Conservation (phyloP, 2,329 filamentous ascomycete species). For the Colletotrichum incanum region DNA sequence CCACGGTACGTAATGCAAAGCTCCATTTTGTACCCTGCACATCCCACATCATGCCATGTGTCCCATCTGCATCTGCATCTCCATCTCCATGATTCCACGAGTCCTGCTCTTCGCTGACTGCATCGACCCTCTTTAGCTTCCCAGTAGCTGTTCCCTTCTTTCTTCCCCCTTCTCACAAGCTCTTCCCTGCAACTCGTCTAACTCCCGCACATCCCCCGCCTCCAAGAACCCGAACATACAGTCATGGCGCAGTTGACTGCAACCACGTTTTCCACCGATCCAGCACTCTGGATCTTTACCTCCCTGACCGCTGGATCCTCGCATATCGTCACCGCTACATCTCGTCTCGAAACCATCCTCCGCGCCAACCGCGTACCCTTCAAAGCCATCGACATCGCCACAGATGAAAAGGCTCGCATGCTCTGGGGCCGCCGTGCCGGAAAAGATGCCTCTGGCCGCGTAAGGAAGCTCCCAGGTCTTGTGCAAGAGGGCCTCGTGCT, state of each 20-base stretch:
- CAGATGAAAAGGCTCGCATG: slow-evolving; percentile 89
- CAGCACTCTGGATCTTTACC: slow-evolving; percentile 93
- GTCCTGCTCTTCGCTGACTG: slow-evolving; percentile 23
- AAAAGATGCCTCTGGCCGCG: slow-evolving; percentile 74
- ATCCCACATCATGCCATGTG: slow-evolving; percentile 13
- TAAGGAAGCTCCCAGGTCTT: slow-evolving; percentile 87
- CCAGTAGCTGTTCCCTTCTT: slow-evolving; percentile 26
- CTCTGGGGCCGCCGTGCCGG: slow-evolving; percentile 89
- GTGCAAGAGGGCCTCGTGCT: slow-evolving; percentile 90
- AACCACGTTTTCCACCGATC: slow-evolving; percentile 71
- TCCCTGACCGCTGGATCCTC: slow-evolving; percentile 96
- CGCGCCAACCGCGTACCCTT: slow-evolving; percentile 96
- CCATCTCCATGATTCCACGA: slow-evolving; percentile 1
- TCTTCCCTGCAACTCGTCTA: slow-evolving; percentile 36
- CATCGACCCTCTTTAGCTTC: slow-evolving; percentile 25
- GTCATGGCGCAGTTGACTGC: slow-evolving; percentile 43
- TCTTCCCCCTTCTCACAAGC: slow-evolving; percentile 27
- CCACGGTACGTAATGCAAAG: slow-evolving; percentile 32
- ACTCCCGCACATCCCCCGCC: slow-evolving; percentile 23
- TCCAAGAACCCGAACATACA: slow-evolving; percentile 22
- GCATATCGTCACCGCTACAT: slow-evolving; percentile 96
- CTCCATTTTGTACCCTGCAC: slow-evolving; percentile 19
- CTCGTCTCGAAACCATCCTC: slow-evolving; percentile 94
- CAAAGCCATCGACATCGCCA: slow-evolving; percentile 91
- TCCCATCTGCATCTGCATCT: slow-evolving; percentile 8